Base-by-base conservation (phyloP, 163 green algal species). In the Scenedesmus sp. region DNA sequence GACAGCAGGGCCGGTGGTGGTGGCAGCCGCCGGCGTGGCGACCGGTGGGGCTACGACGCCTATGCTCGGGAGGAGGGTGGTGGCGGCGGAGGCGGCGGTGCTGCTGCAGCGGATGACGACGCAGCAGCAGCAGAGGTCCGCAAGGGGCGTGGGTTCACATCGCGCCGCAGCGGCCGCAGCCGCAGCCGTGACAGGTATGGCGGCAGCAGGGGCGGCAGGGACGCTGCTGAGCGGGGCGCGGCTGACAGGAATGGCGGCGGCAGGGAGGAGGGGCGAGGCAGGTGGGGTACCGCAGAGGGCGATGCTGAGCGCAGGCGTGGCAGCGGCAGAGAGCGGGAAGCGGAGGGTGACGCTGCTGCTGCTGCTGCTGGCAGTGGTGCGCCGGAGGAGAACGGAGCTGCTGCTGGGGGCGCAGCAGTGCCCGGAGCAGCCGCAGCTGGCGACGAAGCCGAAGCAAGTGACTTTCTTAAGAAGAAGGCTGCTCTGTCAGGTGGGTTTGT, bases 391-490 rank as follows among this genome's bases (percentile, higher is more conserved):
- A 43, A 68, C 4, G 84, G 59, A 40, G 65, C 65, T 73, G 68
- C 85, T 84, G 65, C 30, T 83, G 44, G 84, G 6, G 59, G 6
- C 73, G 85, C 73, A 51, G 73, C 73, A 30, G 40, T 4, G n/a
- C 18, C 22, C 15, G 37, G n/a, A 53, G 73, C 40, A 16, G 73
- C 73, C 20, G 37, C 37, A 84, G 65, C 44, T 88, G 83, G 40
- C 20, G 65, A 86, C 13, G 87, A 87, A 6, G 76, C 73, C 24
- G 42, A 68, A 46, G 81, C 81, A 22, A 30, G 4, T 44, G 87
- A 86, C 40, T 91, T 86, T n/a, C 3, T 82, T 16, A 61, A 91
- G 56, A 86, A 91, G 24, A 91, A 87, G 56, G 40, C 87, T 40
- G 76, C 76, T 43, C n/a, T 46, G 3, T 72, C 76, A 81, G 87